Evolutionary conservation across 371 early-diverging fungal genomes (phyloP), one percentile per base, ranked within the genome.

Genomic region (Mortierella polycephala): DNA sequence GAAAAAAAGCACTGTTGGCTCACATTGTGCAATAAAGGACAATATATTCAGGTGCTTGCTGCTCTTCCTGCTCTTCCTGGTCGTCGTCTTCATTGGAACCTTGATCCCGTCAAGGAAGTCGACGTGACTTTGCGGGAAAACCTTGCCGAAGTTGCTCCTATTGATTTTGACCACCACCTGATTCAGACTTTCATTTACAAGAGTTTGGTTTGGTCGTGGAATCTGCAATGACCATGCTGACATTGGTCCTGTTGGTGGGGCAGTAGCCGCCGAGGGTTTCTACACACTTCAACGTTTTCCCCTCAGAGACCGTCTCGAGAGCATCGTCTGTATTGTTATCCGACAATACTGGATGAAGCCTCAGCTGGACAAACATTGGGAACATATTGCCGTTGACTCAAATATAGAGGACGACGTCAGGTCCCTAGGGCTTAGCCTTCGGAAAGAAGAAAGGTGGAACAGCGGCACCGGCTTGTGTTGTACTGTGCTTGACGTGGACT

Each of bases 321-420:
- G 44, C 64, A 20, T 13, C 14, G 13, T 49, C 8, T 10, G 11
- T n/a, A 9, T 58, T 59, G 47, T 5, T 9, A 44, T 11, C 63
- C 46, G 60, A 12, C 39, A 54, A 7, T 11, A 47, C 37, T 37
- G 64, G 65, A 20, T 37, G 61, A 44, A 71, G 62, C 16, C 61
- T 65, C 18, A 70, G n/a, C 44, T 70, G 64, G 16, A 60, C 60
- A 47, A 70, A 70, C 12, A 60, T 51, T 21, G 71, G 71, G 47
- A 56, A 57, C 37, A 54, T 12, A n/a, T 18, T 47, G 57, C n/a
- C 41, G 10, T 64, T 18, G 50, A 65, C 52, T 1, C 59, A 53
- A 23, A 65, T 65, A 40, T 13, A 67, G 39, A 67, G 60, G 39
- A 67, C 60, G 30, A 67, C 37, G 46, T 59, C 67, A 8, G 60